Percentiles rank a stretch among this genome's conserved stretches.
Evolutionary conservation across 2,329 filamentous ascomycete species (phyloP).

Genomic region (Thielaviopsis musarum): DNA sequence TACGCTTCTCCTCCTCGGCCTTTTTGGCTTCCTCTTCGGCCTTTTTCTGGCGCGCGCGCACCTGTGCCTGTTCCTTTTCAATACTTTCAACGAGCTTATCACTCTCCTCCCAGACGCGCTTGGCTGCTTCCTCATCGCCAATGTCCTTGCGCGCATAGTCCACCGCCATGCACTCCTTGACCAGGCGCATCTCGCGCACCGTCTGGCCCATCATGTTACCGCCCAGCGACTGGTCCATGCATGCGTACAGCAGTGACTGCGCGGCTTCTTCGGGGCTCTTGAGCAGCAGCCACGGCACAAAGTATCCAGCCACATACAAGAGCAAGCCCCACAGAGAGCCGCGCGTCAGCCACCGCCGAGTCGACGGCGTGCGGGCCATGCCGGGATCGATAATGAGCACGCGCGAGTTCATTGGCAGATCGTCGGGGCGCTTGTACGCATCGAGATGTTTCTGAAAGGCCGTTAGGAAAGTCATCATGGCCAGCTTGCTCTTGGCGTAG

Average conservation of each 20-base stretch:
- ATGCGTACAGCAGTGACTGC: slow-evolving; percentile 70
- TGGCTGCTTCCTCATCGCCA: slow-evolving; percentile 60
- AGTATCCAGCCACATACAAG: slow-evolving; percentile 61
- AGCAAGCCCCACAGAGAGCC: slow-evolving; percentile 68
- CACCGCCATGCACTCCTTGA: slow-evolving; percentile 79
- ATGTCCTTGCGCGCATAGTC: slow-evolving; percentile 58
- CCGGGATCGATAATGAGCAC: slow-evolving; percentile 84
- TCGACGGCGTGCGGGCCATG: slow-evolving; percentile 69
- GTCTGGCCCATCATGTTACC: slow-evolving; percentile 29
- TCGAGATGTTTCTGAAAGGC: slow-evolving; percentile 88
- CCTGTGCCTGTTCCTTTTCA: slow-evolving; percentile 62
- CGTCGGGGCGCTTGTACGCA: slow-evolving; percentile 67
- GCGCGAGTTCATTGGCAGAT: slow-evolving; percentile 62
- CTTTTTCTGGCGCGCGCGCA: slow-evolving; percentile 26
- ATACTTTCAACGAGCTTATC: slow-evolving; percentile 66
- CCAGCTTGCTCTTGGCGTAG: slow-evolving; percentile 54
- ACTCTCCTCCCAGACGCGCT: slow-evolving; percentile 79
- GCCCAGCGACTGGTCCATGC: slow-evolving; percentile 57
- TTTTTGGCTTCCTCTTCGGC: slow-evolving; percentile 18
- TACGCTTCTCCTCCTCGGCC: slow-evolving; percentile 19
- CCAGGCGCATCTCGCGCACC: slow-evolving; percentile 44
- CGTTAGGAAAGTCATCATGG: slow-evolving; percentile 74
- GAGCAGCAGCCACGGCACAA: slow-evolving; percentile 70
- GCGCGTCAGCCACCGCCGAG: slow-evolving; percentile 68
- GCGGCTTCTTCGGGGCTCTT: slow-evolving; percentile 74